A percentile compares a stretch with the other conserved stretches of the same genome.
phyloP scores from a whole-genome alignment of 2,329 filamentous ascomycete genomes.

The Phialocephala sp. region DNA sequence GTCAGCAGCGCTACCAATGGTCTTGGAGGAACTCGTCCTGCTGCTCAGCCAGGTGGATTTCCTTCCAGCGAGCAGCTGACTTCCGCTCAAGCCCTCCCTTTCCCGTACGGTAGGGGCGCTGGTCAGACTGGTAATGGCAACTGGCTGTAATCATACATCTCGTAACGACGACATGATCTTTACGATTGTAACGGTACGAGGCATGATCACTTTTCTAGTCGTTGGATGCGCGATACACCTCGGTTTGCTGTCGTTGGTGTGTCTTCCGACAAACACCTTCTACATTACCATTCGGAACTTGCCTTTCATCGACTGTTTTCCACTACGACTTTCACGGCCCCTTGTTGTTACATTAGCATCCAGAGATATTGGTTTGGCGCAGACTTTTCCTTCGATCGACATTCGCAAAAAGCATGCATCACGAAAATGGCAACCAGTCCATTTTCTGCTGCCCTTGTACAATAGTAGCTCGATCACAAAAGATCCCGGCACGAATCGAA shows the following conservation, averaged over 20 bases:
- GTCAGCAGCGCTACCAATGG: slow-evolving; percentile 32
- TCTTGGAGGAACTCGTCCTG: slow-evolving; percentile 29
- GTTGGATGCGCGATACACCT: slow-evolving; percentile 32
- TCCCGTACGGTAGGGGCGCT: slow-evolving; percentile 38
- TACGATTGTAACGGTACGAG: slow-evolving; percentile 47
- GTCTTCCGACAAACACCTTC: not conserved
- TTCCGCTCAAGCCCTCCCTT: slow-evolving; percentile 31
- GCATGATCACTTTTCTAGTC: slow-evolving; percentile 42
- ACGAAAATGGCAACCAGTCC: slow-evolving; percentile 33
- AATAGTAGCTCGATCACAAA: slow-evolving; percentile 43
- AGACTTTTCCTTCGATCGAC: slow-evolving; percentile 37
- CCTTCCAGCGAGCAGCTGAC: slow-evolving; percentile 36
- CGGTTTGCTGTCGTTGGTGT: slow-evolving; percentile 22
- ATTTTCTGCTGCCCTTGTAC: slow-evolving; percentile 42
- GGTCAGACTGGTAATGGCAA: slow-evolving; percentile 39
- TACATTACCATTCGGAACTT: slow-evolving; percentile 4
- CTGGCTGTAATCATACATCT: slow-evolving; percentile 39
- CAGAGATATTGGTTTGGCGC: slow-evolving; percentile 31
- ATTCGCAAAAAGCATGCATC: slow-evolving; percentile 37
- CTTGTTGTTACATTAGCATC: slow-evolving; percentile 45
- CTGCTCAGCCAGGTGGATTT: slow-evolving; percentile 31
- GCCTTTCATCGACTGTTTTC: slow-evolving; percentile 39
- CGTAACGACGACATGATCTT: slow-evolving; percentile 44
- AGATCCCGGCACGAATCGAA: slow-evolving; percentile 40
- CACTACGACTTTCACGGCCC: slow-evolving; percentile 44